These are phyloP conservation scores for Fusarium decemcellulare DNA, from an alignment of 2,329 filamentous ascomycete species.

Conservation along the genomic window DNA sequence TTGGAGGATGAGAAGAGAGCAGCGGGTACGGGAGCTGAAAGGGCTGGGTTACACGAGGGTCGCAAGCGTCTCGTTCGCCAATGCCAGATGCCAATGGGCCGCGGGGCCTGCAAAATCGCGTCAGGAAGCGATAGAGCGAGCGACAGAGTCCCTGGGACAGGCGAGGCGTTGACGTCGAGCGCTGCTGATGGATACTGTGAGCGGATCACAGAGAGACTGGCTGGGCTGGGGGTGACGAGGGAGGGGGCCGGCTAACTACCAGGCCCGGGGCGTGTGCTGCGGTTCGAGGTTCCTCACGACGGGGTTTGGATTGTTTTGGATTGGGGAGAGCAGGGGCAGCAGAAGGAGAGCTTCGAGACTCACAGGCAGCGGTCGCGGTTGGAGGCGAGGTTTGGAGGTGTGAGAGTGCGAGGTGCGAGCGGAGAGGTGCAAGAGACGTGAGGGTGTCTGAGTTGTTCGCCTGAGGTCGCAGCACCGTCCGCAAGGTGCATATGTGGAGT, in stretches of 20 bases:
- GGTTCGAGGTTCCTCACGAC: slow-evolving; percentile 20
- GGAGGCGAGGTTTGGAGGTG: slow-evolving; percentile 16
- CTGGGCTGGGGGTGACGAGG: no score
- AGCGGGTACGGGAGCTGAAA: slow-evolving; percentile 38
- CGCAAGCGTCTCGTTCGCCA: slow-evolving; percentile 48
- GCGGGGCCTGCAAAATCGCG: slow-evolving; percentile 44
- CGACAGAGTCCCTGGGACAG: no score
- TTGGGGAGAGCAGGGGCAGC: slow-evolving; percentile 23
- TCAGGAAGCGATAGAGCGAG: slow-evolving; percentile 37
- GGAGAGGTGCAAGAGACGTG: slow-evolving; percentile 31
- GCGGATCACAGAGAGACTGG: slow-evolving; percentile 10
- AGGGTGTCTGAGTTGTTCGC: slow-evolving; percentile 52
- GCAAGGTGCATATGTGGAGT: slow-evolving; percentile 49
- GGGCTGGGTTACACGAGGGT: slow-evolving; percentile 44
- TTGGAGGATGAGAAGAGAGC: slow-evolving; percentile 33
- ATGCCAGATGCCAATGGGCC: slow-evolving; percentile 35
- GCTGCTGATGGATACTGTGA: background rate
- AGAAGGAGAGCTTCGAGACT: slow-evolving; percentile 12
- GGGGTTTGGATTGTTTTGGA: slow-evolving; percentile 16
- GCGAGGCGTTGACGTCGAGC: background rate
- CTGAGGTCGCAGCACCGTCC: slow-evolving; percentile 44
- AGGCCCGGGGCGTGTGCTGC: slow-evolving; percentile 30
- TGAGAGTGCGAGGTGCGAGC: slow-evolving; percentile 24
- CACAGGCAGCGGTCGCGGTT: slow-evolving; percentile 10
- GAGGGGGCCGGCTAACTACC: background rate